These are phyloP conservation scores for Vitis rotundifolia DNA, from an alignment of 164 flowering plant species.

Conservation along the genomic window DNA sequence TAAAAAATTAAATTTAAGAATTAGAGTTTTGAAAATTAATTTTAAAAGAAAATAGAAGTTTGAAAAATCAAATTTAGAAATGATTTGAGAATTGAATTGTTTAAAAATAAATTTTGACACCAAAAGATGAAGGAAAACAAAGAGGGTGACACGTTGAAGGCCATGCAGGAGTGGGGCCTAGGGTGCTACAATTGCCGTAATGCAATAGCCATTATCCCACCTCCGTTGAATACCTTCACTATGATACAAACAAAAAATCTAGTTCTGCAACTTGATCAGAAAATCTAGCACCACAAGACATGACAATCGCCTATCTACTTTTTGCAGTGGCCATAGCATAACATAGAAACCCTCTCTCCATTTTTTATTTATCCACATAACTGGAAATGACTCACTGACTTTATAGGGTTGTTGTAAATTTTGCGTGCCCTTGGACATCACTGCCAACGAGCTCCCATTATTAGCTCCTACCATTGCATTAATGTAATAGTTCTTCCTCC, in stretches of 20 bases:
- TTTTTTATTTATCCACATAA: constrained; percentile 92
- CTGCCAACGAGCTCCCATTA: constrained; percentile 83
- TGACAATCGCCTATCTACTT: constrained; percentile 85
- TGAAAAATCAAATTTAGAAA: no score
- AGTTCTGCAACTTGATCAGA: constrained; percentile 89
- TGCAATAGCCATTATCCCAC: constrained; percentile 88
- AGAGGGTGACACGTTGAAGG: no score
- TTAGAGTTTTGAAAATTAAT: no score
- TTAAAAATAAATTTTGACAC: no score
- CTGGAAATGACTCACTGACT: constrained; percentile 89
- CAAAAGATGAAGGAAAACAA: no score
- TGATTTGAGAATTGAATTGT: no score
- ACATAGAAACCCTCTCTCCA: constrained; percentile 92
- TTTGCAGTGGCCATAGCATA: constrained; percentile 89
- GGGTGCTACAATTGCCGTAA: constrained; percentile 86
- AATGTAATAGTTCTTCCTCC: constrained; percentile 91
- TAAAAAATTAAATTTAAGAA: no score
- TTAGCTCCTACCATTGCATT: constrained; percentile 87
- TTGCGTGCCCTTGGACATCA: constrained; percentile 94
- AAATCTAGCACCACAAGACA: constrained; percentile 94
- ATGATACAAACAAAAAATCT: constrained; percentile 85
- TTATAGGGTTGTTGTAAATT: constrained; percentile 88
- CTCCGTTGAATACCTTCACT: constrained; percentile 91
- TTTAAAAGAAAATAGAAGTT: no score
- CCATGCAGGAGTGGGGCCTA: no score